Percentiles rank a stretch among this genome's conserved stretches.
Evolutionary conservation across 257 asterid genomes (phyloP).

Genomic region (Plectranthus barbatus): DNA sequence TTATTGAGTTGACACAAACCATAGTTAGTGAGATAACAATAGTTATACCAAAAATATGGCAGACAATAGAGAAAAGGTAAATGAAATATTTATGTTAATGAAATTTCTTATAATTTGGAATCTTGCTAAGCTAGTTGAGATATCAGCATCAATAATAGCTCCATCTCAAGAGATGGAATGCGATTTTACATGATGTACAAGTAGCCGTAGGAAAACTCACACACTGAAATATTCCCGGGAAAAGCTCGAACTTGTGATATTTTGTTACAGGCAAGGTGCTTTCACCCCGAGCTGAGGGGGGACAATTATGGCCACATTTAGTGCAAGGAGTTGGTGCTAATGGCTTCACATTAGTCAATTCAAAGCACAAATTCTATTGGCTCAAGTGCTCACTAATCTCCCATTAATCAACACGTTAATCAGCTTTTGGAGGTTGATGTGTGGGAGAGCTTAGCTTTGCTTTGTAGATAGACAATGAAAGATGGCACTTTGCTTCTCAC

Average conservation of each 20-base stretch:
- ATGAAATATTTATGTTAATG: too few species aligned
- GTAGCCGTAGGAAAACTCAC: too few species aligned
- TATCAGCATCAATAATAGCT: not conserved
- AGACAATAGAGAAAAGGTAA: not conserved
- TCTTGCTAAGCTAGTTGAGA: not conserved
- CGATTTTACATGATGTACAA: not conserved
- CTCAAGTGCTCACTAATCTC: conserved; percentile 4
- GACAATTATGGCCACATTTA: not conserved
- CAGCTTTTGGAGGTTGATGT: not conserved
- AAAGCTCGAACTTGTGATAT: too few species aligned
- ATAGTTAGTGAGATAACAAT: too few species aligned
- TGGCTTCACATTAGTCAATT: conserved; percentile 15
- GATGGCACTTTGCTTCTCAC: conserved; percentile 51
- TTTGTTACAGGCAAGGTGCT: too few species aligned
- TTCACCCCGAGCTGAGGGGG: too few species aligned
- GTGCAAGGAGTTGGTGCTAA: conserved; percentile 26
- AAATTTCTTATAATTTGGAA: not conserved
- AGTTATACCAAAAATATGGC: not conserved
- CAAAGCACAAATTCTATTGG: not conserved
- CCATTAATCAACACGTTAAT: conserved; percentile 14
- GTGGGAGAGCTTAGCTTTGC: conserved; percentile 27
- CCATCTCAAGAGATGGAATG: not conserved
- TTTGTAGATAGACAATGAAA: conserved; percentile 34
- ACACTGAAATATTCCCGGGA: too few species aligned
- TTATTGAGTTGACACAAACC: too few species aligned